Evolutionary conservation across 345 rosid species (phyloP).

Genomic region (Psidium guajava): DNA sequence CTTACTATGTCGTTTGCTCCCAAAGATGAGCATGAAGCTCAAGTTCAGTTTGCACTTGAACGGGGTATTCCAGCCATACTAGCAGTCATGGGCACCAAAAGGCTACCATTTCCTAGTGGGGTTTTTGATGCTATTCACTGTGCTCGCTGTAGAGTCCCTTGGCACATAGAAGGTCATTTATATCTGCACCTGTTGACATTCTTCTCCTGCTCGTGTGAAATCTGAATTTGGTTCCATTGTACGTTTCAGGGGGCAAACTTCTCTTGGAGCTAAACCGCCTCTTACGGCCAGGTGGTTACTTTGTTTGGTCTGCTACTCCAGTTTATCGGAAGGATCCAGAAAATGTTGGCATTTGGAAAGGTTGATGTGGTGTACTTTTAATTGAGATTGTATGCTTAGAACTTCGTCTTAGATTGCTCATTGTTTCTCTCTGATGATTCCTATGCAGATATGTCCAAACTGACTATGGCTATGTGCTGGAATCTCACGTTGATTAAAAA

Average conservation of each 20-base stretch:
- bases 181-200: neutral
- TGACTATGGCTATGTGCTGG: conserved; percentile 75
- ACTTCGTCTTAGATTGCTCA: neutral
- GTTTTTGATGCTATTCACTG: conserved; percentile 16
- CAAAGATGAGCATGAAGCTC: conserved; percentile 21
- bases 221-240: neutral
- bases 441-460: conserved; percentile 51
- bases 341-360: conserved; percentile 84
- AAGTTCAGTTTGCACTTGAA: conserved; percentile 18
- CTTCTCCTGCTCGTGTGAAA: neutral
- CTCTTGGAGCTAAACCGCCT: conserved; percentile 87
- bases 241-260: conserved; percentile 70
- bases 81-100: conserved; percentile 13
- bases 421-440: neutral
- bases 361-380: conserved; percentile 9
- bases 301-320: conserved; percentile 97
- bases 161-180: conserved; percentile 10
- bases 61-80: conserved; percentile 14
- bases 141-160: conserved; percentile 17
- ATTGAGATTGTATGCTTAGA: neutral
- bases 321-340: conserved; percentile 68
- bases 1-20: conserved; percentile 17
- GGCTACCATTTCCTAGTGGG: conserved; percentile 11
- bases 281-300: conserved; percentile 87
- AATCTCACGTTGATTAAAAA: conserved; percentile 31